These are phyloP conservation scores for Melaleuca quinquenervia DNA, from an alignment of 345 rosid species.

Conservation along the genomic window DNA sequence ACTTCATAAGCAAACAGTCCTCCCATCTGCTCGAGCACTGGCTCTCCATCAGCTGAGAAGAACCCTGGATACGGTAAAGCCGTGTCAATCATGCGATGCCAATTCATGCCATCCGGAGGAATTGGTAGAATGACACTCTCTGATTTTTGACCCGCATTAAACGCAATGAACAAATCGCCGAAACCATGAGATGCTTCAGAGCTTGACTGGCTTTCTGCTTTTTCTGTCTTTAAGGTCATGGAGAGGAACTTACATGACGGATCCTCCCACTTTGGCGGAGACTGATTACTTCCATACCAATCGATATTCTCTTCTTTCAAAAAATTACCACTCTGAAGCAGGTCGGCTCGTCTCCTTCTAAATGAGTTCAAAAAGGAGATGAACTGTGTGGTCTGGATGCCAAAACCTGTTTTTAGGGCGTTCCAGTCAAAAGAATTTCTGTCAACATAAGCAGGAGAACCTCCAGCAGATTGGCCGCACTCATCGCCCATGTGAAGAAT, in stretches of 20 bases:
- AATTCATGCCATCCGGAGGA: constrained; percentile 39
- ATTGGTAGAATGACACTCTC: constrained; percentile 48
- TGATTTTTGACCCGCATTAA: constrained; percentile 38
- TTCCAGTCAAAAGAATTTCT: constrained; percentile 66
- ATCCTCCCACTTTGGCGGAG: constrained; percentile 76
- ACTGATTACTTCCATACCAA: constrained; percentile 64
- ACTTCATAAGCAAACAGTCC: constrained; percentile 46
- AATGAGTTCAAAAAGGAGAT: constrained; percentile 62
- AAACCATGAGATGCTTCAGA: constrained; percentile 16
- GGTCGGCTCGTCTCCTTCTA: constrained; percentile 54
- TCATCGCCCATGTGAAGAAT: constrained; percentile 96
- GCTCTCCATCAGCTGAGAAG: constrained; percentile 48
- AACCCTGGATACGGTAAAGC: constrained; percentile 81
- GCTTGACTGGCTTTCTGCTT: constrained; percentile 11
- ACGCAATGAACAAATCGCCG: constrained; percentile 56
- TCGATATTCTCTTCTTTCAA: constrained; percentile 61
- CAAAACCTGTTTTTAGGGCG: constrained; percentile 48
- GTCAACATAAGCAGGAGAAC: constrained; percentile 41
- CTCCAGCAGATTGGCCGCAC: constrained; percentile 74
- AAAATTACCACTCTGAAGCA: constrained; percentile 52
- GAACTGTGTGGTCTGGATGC: constrained; percentile 52
- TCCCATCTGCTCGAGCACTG: constrained; percentile 29
- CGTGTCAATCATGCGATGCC: constrained; percentile 69
- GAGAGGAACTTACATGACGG: constrained; percentile 58
- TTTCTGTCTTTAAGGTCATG: constrained; percentile 38